phyloP scores from a whole-genome alignment of 345 rosid genomes.

The Rhodamnia rubescens region DNA sequence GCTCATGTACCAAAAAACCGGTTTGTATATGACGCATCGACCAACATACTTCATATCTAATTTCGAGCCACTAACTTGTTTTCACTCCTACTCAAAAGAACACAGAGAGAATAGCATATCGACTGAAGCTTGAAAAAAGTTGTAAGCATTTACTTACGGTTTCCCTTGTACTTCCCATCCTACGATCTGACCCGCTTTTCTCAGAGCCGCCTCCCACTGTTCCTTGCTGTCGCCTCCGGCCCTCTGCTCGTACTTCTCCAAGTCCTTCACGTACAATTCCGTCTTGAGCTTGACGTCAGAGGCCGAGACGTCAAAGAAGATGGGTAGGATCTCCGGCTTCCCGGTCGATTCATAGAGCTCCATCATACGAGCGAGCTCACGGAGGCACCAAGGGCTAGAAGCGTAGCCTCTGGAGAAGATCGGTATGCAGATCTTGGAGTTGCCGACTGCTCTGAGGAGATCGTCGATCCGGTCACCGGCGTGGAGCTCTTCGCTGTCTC shows the following conservation, averaged over 20 bases:
- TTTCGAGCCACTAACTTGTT: neutral
- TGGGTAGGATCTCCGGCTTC: too few relatives aligned
- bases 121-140: neutral
- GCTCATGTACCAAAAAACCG: neutral
- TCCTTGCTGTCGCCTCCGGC: rapidly evolving
- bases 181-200: neutral
- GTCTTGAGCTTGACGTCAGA: too few relatives aligned
- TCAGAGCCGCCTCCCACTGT: neutral
- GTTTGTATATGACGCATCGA: rapidly evolving
- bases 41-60: rapidly evolving
- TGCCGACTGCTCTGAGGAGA: too few relatives aligned
- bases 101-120: neutral
- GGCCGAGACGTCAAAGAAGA: too few relatives aligned
- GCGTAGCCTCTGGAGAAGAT: too few relatives aligned
- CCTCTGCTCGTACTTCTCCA: neutral
- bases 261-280: too few relatives aligned
- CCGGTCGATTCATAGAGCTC: too few relatives aligned
- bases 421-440: too few relatives aligned
- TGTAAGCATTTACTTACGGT: neutral
- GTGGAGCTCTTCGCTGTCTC: too few relatives aligned
- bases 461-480: too few relatives aligned
- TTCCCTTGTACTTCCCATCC: neutral
- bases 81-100: neutral
- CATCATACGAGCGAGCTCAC: too few relatives aligned
- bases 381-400: too few relatives aligned